A percentile compares a stretch with the other conserved stretches of the same genome.
These are phyloP conservation scores for Zymoseptoria tritici DNA, from an alignment of 2,329 filamentous ascomycete species.

Conservation along the genomic window DNA sequence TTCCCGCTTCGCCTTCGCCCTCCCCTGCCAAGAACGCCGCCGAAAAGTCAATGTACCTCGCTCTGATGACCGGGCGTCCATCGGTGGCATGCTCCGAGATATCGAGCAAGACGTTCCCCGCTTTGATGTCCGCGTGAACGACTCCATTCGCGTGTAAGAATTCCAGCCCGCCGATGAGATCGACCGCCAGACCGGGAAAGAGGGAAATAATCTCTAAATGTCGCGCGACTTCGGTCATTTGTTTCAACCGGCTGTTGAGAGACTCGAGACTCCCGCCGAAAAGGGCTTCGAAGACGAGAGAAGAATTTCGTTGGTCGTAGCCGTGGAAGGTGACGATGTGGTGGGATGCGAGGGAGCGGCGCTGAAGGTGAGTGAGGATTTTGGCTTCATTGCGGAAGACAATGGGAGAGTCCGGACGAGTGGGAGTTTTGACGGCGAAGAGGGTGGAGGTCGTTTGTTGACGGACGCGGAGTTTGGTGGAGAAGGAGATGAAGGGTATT, in stretches of 20 bases:
- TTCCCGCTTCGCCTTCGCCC: constrained; percentile 14
- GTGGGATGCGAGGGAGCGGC: constrained; percentile 12
- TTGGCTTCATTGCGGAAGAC: constrained; percentile 30
- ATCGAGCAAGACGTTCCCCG: constrained; percentile 39
- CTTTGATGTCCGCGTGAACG: constrained; percentile 43
- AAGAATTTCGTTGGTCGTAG: constrained; percentile 23
- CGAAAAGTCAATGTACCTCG: constrained; percentile 39
- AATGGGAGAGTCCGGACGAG: constrained; percentile 25
- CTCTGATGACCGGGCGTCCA: constrained; percentile 18
- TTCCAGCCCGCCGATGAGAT: constrained; percentile 35
- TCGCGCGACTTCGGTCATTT: constrained; percentile 29
- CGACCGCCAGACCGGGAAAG: constrained; percentile 35
- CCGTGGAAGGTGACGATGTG: constrained; percentile 30
- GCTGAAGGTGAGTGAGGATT: constrained; percentile 26
- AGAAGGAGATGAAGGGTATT: neutral
- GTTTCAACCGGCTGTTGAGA: constrained; percentile 21
- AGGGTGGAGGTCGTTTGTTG: constrained; percentile 15
- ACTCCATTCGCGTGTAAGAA: constrained; percentile 37
- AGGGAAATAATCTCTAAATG: constrained; percentile 30
- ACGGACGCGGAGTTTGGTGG: constrained; percentile 7
- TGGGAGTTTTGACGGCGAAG: constrained; percentile 30
- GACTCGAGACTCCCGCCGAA: constrained; percentile 27
- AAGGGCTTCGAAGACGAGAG: constrained; percentile 29
- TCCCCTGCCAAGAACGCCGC: constrained; percentile 27
- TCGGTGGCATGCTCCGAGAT: constrained; percentile 18